Base-by-base conservation (phyloP, 345 rosid species). In the Erucastrum elatum region DNA sequence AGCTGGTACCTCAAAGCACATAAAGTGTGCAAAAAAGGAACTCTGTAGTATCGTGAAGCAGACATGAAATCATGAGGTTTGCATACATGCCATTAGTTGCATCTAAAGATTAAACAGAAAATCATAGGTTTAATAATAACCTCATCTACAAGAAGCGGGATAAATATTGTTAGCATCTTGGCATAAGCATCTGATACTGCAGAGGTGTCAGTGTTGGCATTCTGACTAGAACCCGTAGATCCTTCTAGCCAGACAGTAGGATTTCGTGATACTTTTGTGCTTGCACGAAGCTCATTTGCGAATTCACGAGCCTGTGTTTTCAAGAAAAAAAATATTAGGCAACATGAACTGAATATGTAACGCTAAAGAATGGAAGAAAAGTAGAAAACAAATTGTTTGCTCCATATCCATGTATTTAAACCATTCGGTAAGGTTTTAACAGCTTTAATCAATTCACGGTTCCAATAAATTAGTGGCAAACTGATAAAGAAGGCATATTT, bases 111-210 rank as follows among this genome's bases (percentile, higher is more conserved):
- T 15, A 55, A 53, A 76, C 12, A 71, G 13, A 77, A 67, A 66
- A 51, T 46, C 39, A 60, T 55, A 60, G 74, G 59, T 7, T 81
- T 73, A 65, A 78, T 51, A 74, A 67, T 62, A 44, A 95, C 98
- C 96, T 93, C 99, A 80, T 96, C 99, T 8, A 96, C 98, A 74
- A 96, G 97, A 63, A 96, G 97, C 53, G 99, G 99, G 80, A 96
- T 89, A 77, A 96, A 96, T 65, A 91, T 96, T 11, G 97, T 96
- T 80, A 96, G 88, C 98, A 95, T 77, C 84, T 93, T 96, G 31
- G 93, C 93, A 89, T 93, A 96, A 49, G 97, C 99, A 74, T 96
- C 98, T 55, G 99, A 91, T 64, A 93, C 98, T 68, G 93, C 87
- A 73, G 97, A 88, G 67, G 99, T 93, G 76, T 96, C 99, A 67